Evolutionary conservation across 2,329 filamentous ascomycete genomes (phyloP).

Genomic region (Trichothecium sympodiale): DNA sequence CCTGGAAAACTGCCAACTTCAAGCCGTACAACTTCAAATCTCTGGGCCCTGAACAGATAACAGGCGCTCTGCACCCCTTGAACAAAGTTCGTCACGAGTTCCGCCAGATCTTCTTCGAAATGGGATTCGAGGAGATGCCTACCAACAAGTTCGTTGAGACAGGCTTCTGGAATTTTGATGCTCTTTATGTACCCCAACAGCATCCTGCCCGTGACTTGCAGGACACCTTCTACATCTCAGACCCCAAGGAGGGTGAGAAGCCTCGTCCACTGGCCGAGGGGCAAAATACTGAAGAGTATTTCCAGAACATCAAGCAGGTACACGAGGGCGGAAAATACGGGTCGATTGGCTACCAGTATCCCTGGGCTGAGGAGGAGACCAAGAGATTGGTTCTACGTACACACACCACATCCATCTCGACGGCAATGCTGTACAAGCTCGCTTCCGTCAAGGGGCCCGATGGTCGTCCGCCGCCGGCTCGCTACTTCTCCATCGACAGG

Average conservation of each 20-base stretch:
- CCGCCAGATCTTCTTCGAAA: conserved; percentile 96
- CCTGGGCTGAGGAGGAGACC: conserved; percentile 81
- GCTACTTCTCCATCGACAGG: conserved; percentile 96
- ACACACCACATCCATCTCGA: conserved; percentile 87
- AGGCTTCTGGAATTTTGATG: conserved; percentile 97
- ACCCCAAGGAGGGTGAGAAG: conserved; percentile 65
- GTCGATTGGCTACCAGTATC: conserved; percentile 92
- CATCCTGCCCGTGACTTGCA: conserved; percentile 94
- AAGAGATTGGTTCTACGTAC: conserved; percentile 83
- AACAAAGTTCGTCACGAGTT: conserved; percentile 96
- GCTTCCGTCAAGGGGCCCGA: conserved; percentile 70
- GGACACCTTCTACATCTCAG: conserved; percentile 97
- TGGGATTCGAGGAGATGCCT: conserved; percentile 98
- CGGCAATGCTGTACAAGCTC: conserved; percentile 83
- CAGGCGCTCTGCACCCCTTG: conserved; percentile 56
- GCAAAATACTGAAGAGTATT: conserved; percentile 73
- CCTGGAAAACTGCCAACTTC: conserved; percentile 88
- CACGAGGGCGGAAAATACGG: conserved; percentile 89
- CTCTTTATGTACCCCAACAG: conserved; percentile 93
- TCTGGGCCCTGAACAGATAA: conserved; percentile 48
- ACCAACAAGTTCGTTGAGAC: conserved; percentile 90
- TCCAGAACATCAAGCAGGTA: conserved; percentile 74
- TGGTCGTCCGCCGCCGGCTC: conserved; percentile 54
- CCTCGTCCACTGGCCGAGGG: conserved; percentile 45
- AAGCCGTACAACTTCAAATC: conserved; percentile 75